phyloP scores from a whole-genome alignment of 202 grass and related monocot genomes.

The Setaria viridis region DNA sequence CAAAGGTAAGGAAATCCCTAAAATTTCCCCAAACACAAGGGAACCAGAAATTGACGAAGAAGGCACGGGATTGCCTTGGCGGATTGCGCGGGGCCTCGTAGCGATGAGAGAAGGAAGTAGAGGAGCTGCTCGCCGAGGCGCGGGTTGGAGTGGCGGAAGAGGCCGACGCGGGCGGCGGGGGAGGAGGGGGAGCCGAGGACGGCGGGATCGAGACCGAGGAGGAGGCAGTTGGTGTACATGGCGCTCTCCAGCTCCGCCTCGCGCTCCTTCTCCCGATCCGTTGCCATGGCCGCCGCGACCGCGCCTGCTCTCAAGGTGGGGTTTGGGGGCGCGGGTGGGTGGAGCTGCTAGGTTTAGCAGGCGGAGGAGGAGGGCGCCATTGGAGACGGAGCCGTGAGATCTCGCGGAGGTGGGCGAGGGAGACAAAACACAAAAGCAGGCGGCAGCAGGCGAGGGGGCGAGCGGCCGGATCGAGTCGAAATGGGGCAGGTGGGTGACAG shows the following conservation, averaged over 20 bases:
- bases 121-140: constrained; percentile 98
- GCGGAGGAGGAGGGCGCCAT: constrained; percentile 9
- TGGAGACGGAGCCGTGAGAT: constrained; percentile 34
- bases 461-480: neutral
- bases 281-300: constrained; percentile 64
- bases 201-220: constrained; percentile 91
- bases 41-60: neutral
- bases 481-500: neutral
- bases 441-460: neutral
- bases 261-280: constrained; percentile 98
- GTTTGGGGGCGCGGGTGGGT: neutral
- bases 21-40: neutral
- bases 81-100: constrained; percentile 87
- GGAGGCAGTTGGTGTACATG: constrained; percentile 99
- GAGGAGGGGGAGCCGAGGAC: constrained; percentile 60
- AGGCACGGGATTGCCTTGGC: constrained; percentile 62
- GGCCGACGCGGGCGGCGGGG: constrained; percentile 68
- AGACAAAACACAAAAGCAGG: neutral
- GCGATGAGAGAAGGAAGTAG: constrained; percentile 95
- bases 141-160: constrained; percentile 96
- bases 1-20: constrained; percentile 19
- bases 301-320: neutral
- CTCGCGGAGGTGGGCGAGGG: constrained; percentile 28
- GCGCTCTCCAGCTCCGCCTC: constrained; percentile 99
- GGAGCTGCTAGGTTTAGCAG: constrained; percentile 27